These are phyloP conservation scores for Annona cherimola DNA, from an alignment of 164 flowering plant species.

Conservation along the genomic window DNA sequence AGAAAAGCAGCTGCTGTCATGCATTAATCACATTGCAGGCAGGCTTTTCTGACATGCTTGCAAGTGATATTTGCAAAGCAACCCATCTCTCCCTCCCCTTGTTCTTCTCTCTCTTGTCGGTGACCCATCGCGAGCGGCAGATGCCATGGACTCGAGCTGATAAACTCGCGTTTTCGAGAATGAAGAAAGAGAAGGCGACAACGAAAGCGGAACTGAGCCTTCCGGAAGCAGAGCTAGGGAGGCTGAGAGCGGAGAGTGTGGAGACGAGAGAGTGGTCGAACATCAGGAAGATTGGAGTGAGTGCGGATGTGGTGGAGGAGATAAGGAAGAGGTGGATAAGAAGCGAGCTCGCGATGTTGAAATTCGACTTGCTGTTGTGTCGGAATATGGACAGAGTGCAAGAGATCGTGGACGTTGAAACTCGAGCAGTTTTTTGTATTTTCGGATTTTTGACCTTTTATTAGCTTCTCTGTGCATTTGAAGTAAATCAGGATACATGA, in stretches of 20 bases:
- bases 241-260: constrained; percentile 61
- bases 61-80: too few species aligned
- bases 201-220: constrained; percentile 57
- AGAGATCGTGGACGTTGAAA: constrained; percentile 88
- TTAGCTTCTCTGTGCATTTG: neutral
- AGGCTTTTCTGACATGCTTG: too few species aligned
- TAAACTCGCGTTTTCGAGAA: constrained; percentile 40
- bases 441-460: neutral
- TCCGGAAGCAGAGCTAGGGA: constrained; percentile 43
- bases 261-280: constrained; percentile 74
- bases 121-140: too few species aligned
- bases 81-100: too few species aligned
- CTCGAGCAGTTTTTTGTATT: neutral
- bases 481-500: neutral
- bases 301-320: constrained; percentile 58
- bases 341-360: constrained; percentile 75
- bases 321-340: constrained; percentile 53
- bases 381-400: constrained; percentile 81
- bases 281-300: constrained; percentile 85
- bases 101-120: too few species aligned
- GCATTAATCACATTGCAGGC: too few species aligned
- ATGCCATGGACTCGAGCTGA: constrained; percentile 73
- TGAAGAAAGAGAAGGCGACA: constrained; percentile 48
- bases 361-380: constrained; percentile 71
- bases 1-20: too few species aligned